Base-by-base conservation (phyloP, 2,329 filamentous ascomycete genomes). In the Calonectria hongkongensis region DNA sequence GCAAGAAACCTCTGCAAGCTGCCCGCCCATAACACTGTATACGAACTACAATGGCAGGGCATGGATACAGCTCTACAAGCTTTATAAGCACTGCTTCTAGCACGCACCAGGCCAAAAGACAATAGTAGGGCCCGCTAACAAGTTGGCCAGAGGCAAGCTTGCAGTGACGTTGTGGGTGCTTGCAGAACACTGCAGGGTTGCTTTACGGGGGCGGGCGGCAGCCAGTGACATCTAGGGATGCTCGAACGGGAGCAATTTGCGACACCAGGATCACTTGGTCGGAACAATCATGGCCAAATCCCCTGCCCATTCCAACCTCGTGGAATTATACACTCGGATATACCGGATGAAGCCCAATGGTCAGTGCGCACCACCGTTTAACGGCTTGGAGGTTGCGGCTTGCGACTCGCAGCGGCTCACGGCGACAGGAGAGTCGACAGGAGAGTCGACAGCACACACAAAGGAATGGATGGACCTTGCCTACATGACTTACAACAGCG, bases 291-390 rank as follows among this genome's bases (percentile, higher is more conserved):
- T 39, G 30, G 30, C 13, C 51, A 58, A 58, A 21, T 39, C 33
- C 18, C 36, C 51, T 36, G 51, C 51, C 51, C 51, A 25, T 39
- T 36, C 30, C 51, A 58, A 25, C 18, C 51, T 58, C 30, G 30
- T 25, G n/a, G 30, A 21, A 39, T 58, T 30, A 58, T 36, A 39
- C 8, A 15, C 12, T n/a, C 51, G 51, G 51, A 58, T 58, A 39
- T 58, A 58, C 51, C 51, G 51, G 51, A 58, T 58, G 51, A 15
- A 58, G 30, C 21, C n/a, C 9, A 58, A 21, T n/a, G 51, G 51
- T 39, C 51, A 58, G 51, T 58, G 51, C 51, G 51, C 51, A 30
- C 30, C 18, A 21, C 51, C n/a, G 33, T n/a, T 39, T 58, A 36
- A 36, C 30, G 30, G 51, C 27, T 33, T 21, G 21, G 21, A 21